phyloP scores from a whole-genome alignment of 2,329 filamentous ascomycete species.

The Cladobotryum protrusum region DNA sequence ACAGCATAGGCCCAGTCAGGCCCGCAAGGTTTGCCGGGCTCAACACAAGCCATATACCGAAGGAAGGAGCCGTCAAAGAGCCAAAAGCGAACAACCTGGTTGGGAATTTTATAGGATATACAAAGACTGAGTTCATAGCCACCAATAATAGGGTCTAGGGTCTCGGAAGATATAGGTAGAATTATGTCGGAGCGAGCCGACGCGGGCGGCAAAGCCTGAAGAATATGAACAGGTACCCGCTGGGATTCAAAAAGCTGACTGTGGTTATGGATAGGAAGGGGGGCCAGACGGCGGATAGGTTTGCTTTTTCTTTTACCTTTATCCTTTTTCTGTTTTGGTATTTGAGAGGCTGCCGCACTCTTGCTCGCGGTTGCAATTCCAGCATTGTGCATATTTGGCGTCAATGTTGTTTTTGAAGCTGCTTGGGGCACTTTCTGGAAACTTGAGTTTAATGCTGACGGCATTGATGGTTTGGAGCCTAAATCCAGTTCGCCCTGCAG shows the following conservation, averaged over 20 bases:
- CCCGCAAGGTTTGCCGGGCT: constrained; percentile 38
- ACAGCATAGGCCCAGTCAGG: constrained; percentile 23
- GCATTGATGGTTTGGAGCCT: no score
- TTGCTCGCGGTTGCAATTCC: neutral
- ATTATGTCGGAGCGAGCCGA: constrained; percentile 49
- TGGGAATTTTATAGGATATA: constrained; percentile 49
- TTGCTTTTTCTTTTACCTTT: neutral
- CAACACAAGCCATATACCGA: constrained; percentile 53
- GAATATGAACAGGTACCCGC: constrained; percentile 43
- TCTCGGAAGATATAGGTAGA: constrained; percentile 41
- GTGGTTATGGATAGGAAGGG: constrained; percentile 17
- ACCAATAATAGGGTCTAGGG: constrained; percentile 42
- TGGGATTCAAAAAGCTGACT: constrained; percentile 37
- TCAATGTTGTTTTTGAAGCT: neutral
- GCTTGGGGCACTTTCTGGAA: neutral
- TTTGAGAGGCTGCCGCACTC: neutral
- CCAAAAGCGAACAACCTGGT: constrained; percentile 55
- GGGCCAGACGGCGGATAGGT: constrained; percentile 21
- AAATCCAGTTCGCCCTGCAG: neutral
- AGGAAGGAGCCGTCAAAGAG: constrained; percentile 50
- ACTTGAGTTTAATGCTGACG: neutral
- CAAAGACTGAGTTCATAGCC: constrained; percentile 50
- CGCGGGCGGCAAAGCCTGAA: constrained; percentile 42
- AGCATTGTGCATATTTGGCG: neutral
- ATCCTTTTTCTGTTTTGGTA: neutral